Conservation (phyloP, 345 rosid species). For the Aquilaria sinensis region DNA sequence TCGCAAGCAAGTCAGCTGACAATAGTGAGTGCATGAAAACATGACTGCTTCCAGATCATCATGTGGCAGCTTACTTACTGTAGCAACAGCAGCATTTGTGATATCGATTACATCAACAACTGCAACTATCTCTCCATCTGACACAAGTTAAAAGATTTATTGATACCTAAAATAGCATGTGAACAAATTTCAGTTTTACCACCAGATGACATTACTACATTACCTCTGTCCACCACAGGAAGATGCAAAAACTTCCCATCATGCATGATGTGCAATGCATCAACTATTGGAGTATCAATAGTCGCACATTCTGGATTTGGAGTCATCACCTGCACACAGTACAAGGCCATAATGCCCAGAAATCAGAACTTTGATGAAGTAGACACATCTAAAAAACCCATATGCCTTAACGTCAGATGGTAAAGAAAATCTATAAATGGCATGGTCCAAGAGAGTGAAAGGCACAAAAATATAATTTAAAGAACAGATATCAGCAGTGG, state of each 20-base stretch:
- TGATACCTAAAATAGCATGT: constrained; percentile 11
- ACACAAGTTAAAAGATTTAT: constrained; percentile 18
- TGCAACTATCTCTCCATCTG: constrained; percentile 82
- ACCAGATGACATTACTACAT: constrained; percentile 4
- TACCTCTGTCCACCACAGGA: constrained; percentile 88
- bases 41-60: constrained; percentile 11
- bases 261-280: constrained; percentile 94
- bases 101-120: constrained; percentile 87
- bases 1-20: too few species aligned
- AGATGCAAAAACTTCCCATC: constrained; percentile 98
- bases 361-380: background rate
- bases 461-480: constrained; percentile 1
- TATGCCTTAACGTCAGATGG: background rate
- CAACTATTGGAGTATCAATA: constrained; percentile 85
- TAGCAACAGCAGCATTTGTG: constrained; percentile 95
- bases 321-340: constrained; percentile 78
- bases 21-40: background rate
- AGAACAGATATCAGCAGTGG: background rate
- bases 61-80: constrained; percentile 44
- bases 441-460: background rate
- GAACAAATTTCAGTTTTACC: constrained; percentile 11
- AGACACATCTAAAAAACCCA: too few species aligned
- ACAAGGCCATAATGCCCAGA: constrained; percentile 9
- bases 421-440: background rate
- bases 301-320: constrained; percentile 92